Base-by-base conservation (phyloP, 495 filamentous ascomycete genomes). In the Cercophora newfieldiana region DNA sequence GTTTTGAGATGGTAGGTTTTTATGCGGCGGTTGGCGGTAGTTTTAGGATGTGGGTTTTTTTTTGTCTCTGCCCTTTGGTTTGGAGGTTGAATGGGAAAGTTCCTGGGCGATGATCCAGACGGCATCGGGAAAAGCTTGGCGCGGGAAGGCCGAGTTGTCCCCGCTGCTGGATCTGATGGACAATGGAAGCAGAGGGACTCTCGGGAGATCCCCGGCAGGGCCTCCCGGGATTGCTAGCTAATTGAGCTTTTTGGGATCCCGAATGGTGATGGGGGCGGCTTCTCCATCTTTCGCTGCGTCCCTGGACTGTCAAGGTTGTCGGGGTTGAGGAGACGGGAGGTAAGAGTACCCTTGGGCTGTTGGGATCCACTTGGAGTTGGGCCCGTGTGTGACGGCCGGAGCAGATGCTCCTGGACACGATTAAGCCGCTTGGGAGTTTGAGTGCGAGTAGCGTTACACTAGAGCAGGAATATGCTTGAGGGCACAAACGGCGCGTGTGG, bases 381-480 rank as follows among this genome's bases (percentile, higher is more conserved):
- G 50, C 2, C 7, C 18, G 12, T 31, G 24, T 58, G 25, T 28
- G 16, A 19, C 33, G n/a, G 4, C 33, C 57, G 57, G 57, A 60
- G 57, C 33, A 60, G 16, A 60, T 48, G 30, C 57, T 60, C 57
- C 57, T 60, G 33, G 57, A 37, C 7, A 29, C 19, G 28, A n/a
- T 31, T 59, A 18, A 19, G 33, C 56, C 19, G 56, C 24, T 28
- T 0, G 16, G 21, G 53, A 19, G 14, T 53, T 8, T 8, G 6
- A 24, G 19, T 7, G 50, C 10, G 21, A 53, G 50, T 24, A 24
- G 50, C 18, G 50, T 53, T 33, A 33, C 4, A 12, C 5, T 33
- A 53, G 19, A 26, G 21, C 51, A 44, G 37, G 37, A 14, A 14
- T 8, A 4, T 44, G 37, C 12, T 55, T 55, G 51, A 24, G 37